phyloP scores from a whole-genome alignment of 106 monocot genomes.

The Acorus calamus region DNA sequence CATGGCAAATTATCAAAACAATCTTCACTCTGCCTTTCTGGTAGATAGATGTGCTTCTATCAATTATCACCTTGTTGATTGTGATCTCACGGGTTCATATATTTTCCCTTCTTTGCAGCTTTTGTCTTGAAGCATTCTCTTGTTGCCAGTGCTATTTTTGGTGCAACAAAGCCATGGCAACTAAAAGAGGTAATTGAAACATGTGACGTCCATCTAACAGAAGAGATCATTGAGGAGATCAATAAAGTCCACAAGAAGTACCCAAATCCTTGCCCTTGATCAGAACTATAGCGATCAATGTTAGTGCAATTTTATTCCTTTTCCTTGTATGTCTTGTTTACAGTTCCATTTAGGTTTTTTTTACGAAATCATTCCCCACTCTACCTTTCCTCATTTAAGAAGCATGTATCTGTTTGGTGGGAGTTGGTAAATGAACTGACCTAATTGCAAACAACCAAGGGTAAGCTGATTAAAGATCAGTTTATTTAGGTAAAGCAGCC shows the following conservation, averaged over 20 bases:
- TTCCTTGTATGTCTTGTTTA: too few species aligned
- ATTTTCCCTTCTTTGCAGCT: constrained; percentile 28
- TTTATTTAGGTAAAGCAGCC: too few species aligned
- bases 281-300: background rate
- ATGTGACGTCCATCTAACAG: constrained; percentile 29
- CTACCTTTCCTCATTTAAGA: too few species aligned
- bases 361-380: too few species aligned
- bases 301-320: too few species aligned
- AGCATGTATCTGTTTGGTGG: too few species aligned
- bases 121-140: constrained; percentile 81
- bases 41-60: background rate
- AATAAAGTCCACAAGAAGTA: constrained; percentile 58
- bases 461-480: too few species aligned
- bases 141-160: constrained; percentile 61
- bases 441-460: too few species aligned
- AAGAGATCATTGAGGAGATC: constrained; percentile 56
- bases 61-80: background rate
- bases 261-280: constrained; percentile 78
- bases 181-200: constrained; percentile 56
- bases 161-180: constrained; percentile 69
- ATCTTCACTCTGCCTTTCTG: background rate
- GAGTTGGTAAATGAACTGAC: too few species aligned
- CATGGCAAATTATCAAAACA: background rate
- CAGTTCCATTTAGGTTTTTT: too few species aligned
- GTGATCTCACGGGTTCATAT: background rate